Base-by-base conservation (phyloP, 345 rosid genomes). In the Turritis glabra region DNA sequence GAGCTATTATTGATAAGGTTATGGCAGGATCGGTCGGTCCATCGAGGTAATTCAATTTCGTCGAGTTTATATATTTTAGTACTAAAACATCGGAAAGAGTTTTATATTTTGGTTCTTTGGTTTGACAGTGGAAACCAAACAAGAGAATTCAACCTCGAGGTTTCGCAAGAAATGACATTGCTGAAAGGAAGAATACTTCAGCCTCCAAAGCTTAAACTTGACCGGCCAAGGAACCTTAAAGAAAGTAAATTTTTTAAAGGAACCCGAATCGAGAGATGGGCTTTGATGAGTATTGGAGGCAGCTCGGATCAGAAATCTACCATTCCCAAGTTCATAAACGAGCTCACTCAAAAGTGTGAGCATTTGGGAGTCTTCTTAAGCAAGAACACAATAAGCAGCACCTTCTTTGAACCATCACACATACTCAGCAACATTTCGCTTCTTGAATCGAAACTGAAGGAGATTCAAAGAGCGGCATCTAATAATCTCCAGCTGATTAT, bases 181-280 rank as follows among this genome's bases (percentile, higher is more conserved):
- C 76, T 94, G 64, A 86, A 82, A 1, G 97, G 98, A 73, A 88
- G 98, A 84, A 75, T 91, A 62, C 93, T 94, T 46, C 89, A 85
- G 54, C 97, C 98, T 71, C 98, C 98, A 25, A 94, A 90, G 86
- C 92, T 94, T 22, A 94, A 84, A 79, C 98, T 91, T 41, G 97
- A 91, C 64, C 80, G 95, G 19, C 95, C 87, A 69, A 90, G 91
- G 93, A 94, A 84, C 81, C 84, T 91, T 59, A 55, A 76, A 35
- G 97, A 93, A 21, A 86, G 93, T 80, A 87, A 84, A 82, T 92
- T 84, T 70, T 85, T 77, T 44, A 89, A 87, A 74, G 97, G 93
- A 76, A 86, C 80, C 9, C 82, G 80, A 66, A 74, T 93, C 23
- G 94, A 89, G 30, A 82, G 90, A 78, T 94, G 97, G 99, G 89